Evolutionary conservation across 2,329 filamentous ascomycete species (phyloP).

Genomic region (Beauveria brongniartii): DNA sequence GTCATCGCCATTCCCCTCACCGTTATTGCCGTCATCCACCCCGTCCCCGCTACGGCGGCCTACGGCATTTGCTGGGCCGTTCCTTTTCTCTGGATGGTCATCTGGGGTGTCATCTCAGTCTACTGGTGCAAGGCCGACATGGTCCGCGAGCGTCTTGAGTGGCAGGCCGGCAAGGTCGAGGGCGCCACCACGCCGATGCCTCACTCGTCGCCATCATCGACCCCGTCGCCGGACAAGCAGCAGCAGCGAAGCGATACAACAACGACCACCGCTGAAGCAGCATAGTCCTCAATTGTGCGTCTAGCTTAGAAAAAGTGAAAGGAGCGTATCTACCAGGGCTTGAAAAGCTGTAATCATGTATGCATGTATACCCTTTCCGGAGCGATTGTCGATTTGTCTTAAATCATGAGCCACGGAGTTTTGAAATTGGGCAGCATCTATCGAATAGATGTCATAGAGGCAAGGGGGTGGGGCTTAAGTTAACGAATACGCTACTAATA

Average conservation of each 20-base stretch:
- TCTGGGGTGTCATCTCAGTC: slow-evolving; percentile 29
- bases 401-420: background rate
- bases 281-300: background rate
- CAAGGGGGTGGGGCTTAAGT: background rate
- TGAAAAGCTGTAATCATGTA: background rate
- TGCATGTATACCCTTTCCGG: slow-evolving; percentile 1
- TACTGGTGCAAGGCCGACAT: slow-evolving; percentile 30
- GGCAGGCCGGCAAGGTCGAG: slow-evolving; percentile 20
- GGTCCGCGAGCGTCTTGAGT: slow-evolving; percentile 29
- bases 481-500: background rate
- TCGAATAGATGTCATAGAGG: background rate
- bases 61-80: slow-evolving; percentile 33
- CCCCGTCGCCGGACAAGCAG: background rate
- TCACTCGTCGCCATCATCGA: background rate
- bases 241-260: background rate
- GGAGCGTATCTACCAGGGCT: background rate
- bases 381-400: background rate
- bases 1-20: slow-evolving; percentile 29
- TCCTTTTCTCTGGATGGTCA: slow-evolving; percentile 28
- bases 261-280: background rate
- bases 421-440: background rate
- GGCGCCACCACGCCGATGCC: background rate
- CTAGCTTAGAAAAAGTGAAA: background rate
- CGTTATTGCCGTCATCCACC: slow-evolving; percentile 26
- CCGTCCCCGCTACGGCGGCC: slow-evolving; percentile 26